Conservation (phyloP, 441 rosid genomes). For the Flueggea neowawraea region DNA sequence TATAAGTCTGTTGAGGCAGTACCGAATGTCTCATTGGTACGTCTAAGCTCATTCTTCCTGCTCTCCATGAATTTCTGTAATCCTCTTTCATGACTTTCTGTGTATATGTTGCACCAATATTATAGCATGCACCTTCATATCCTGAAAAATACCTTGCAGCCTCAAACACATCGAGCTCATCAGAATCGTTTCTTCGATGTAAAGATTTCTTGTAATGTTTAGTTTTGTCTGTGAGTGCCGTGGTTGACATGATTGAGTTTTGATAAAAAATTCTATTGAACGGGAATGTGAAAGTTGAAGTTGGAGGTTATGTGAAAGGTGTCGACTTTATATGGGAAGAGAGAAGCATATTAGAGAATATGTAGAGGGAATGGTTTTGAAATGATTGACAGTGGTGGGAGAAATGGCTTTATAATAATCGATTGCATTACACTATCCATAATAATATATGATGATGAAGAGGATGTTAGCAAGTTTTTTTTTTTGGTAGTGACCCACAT, state of each 20-base stretch:
- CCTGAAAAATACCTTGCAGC: conserved; percentile 86
- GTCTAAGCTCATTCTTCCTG: conserved; percentile 72
- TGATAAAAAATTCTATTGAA: too few relatives aligned
- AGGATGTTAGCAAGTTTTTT: conserved; percentile 20
- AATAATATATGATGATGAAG: conserved; percentile 23
- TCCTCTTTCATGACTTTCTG: conserved; percentile 48
- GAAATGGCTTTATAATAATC: conserved; percentile 28
- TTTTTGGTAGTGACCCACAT: conserved; percentile 20
- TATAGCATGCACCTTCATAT: conserved; percentile 40
- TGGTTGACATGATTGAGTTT: conserved; percentile 45
- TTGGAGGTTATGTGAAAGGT: conserved; percentile 17
- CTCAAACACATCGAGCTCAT: conserved; percentile 89
- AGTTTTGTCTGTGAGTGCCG: conserved; percentile 44
- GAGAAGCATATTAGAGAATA: conserved; percentile 9
- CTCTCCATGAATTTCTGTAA: conserved; percentile 40
- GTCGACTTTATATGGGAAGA: conserved; percentile 11
- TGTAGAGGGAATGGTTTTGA: conserved; percentile 22
- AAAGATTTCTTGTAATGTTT: conserved; percentile 41
- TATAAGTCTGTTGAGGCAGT: conserved; percentile 31
- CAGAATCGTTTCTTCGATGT: conserved; percentile 57
- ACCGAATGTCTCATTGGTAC: conserved; percentile 43
- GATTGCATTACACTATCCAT: conserved; percentile 19
- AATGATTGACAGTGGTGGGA: conserved; percentile 46
- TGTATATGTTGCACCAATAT: conserved; percentile 21
- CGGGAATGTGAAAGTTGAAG: neutral